Percentiles rank a stretch among this genome's conserved stretches.
phyloP scores from a whole-genome alignment of 306 rosid genomes.

The Aeschynomene evenia region DNA sequence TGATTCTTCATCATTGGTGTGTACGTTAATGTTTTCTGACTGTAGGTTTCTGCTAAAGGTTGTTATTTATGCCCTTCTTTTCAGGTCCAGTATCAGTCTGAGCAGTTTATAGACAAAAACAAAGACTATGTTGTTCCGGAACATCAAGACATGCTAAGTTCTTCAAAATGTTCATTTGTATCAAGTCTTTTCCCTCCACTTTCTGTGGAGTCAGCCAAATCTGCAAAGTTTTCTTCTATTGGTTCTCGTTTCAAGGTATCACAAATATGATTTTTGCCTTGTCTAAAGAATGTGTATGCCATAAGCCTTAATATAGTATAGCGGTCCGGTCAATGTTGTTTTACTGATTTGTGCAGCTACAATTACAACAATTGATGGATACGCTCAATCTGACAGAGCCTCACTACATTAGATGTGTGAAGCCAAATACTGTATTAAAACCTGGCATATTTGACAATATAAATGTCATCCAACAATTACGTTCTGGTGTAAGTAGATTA shows the following conservation, averaged over 20 bases:
- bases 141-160: conserved; percentile 86
- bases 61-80: conserved; percentile 37
- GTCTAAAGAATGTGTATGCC: conserved; percentile 23
- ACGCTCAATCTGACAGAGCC: conserved; percentile 71
- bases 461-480: conserved; percentile 75
- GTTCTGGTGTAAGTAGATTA: conserved; percentile 83
- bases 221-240: conserved; percentile 88
- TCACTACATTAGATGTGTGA: conserved; percentile 93
- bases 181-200: conserved; percentile 76
- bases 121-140: conserved; percentile 94
- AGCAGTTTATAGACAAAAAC: conserved; percentile 86
- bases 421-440: conserved; percentile 65
- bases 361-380: conserved; percentile 94
- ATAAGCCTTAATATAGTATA: conserved; percentile 31
- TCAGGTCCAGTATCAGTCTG: conserved; percentile 91
- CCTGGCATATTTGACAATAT: conserved; percentile 72
- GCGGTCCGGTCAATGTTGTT: conserved; percentile 36
- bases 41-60: conserved; percentile 17
- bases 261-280: conserved; percentile 27
- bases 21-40: conserved; percentile 8
- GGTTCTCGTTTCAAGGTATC: conserved; percentile 90
- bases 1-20: conserved; percentile 31
- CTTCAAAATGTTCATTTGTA: conserved; percentile 84
- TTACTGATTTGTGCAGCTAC: conserved; percentile 63
- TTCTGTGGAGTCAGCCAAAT: conserved; percentile 74